Evolutionary conservation across 352 stramenopile species (phyloP), one percentile per base, ranked within the genome.

Genomic region (Phytopythium sindhum): DNA sequence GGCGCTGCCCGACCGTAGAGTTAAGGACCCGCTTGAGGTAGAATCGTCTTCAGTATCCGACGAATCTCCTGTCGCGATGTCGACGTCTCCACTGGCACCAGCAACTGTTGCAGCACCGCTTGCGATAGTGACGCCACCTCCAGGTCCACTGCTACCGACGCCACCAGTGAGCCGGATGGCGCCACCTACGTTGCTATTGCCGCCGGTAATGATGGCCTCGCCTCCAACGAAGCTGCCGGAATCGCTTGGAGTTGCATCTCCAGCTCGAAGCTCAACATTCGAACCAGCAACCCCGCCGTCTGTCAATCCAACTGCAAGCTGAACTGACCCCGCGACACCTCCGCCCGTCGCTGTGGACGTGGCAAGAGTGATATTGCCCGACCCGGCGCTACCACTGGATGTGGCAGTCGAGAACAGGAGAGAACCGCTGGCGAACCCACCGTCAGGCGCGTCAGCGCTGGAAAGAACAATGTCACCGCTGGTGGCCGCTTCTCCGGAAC

Each of bases 81-180:
- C 47, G 23, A 53, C 24, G 33, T 37, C 29, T 1, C 51, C 51
- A 28, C 51, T 57, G 9, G 19, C 17, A 26, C 28, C 51, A 42
- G 51, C 14, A 1, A 3, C 17, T 14, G 53, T 21, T 48, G 21
- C 23, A 48, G n/a, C n/a, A 6, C 57, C 57, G 14, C 57, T 63
- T 2, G 28, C 6, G 15, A 63, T 41, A 11, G 9, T 11, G 19
- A 63, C 26, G 45, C 47, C 41, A 21, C 57, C 57, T 23, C 57
- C 57, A 4, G 12, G n/a, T 24, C 14, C 31, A 19, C 24, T 44
- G 24, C 28, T 63, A 17, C 57, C 57, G 28, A 23, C 10, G 7
- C 57, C 57, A 63, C 26, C 57, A 44, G 23, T 41, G 35, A 63
- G n/a, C 4, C 19, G 41, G 10, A 63, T 44, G 9, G 5, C 57